A percentile compares a stretch with the other conserved stretches of the same genome.
Evolutionary conservation across 1,284 basidiomycete species (phyloP).

Genomic region (Naganishia albida): DNA sequence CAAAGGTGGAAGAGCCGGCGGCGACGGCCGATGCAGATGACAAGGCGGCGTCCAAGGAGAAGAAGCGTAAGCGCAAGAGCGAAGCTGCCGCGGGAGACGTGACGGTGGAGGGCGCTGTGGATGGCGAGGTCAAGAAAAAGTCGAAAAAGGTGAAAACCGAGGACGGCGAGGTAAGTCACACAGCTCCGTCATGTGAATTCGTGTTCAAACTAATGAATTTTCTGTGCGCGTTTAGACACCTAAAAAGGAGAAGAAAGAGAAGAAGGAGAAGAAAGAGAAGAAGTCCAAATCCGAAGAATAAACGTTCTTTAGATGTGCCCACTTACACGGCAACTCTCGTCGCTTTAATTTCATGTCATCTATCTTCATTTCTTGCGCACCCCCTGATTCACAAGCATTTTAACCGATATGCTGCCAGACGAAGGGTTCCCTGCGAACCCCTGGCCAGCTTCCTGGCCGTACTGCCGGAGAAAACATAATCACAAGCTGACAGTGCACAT

Average conservation of each 20-base stretch:
- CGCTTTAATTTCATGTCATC: neutral
- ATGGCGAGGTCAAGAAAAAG: constrained; percentile 60
- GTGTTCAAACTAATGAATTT: constrained; percentile 24
- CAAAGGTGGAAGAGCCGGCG: constrained; percentile 53
- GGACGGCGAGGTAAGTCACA: constrained; percentile 66
- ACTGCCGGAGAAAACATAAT: no score
- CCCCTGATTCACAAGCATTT: no score
- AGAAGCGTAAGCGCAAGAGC: constrained; percentile 57
- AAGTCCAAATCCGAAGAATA: constrained; percentile 37
- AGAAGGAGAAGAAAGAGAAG: constrained; percentile 61
- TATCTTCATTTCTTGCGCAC: no score
- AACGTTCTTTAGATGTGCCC: no score
- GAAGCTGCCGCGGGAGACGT: constrained; percentile 52
- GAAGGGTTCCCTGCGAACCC: no score
- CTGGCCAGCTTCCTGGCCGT: no score
- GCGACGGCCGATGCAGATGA: constrained; percentile 41
- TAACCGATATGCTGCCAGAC: no score
- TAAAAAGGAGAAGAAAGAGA: constrained; percentile 40
- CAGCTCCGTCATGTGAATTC: constrained; percentile 36
- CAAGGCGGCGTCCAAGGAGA: constrained; percentile 49
- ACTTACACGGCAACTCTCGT: neutral
- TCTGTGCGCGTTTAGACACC: constrained; percentile 29
- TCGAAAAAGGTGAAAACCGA: constrained; percentile 58
- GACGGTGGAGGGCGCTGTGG: constrained; percentile 53
- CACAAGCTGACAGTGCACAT: neutral